Base-by-base conservation (phyloP, 257 asterid genomes). In the Gynochthodes officinalis region DNA sequence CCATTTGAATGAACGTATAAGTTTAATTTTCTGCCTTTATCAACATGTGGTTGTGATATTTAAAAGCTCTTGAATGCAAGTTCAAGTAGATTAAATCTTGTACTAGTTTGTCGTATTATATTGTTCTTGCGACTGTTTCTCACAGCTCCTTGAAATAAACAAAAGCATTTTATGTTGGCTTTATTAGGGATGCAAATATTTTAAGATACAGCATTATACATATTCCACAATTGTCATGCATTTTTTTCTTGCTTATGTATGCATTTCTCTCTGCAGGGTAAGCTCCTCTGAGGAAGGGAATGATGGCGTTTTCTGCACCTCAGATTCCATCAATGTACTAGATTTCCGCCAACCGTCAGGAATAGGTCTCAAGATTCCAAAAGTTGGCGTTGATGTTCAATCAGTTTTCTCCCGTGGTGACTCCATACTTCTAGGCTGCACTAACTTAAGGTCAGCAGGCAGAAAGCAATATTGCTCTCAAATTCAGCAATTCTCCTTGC, bases 301-400 rank as follows among this genome's bases (percentile, higher is more conserved):
- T 19, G 96, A 91, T 52, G 97, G 97, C 1, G 87, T 92, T 50
- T 92, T 92, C 75, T 90, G 96, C 85, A 90, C 96, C 49, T 54
- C 89, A 0, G 96, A 92, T 77, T 86, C 88, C 11, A 84, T 92
- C 14, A 88, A 90, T 16, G 85, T 94, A 25, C 81, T 94, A 49
- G 99, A 94, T 81, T 94, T 94, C 72, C 86, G 97, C 27, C 86
- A 81, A 10, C 97, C 97, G 39, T 83, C 92, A 60, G 97, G 99
- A 14, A 80, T 94, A 59, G 95, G 88, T 43, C 78, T 88, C 4
- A 94, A 83, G 87, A 89, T 94, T 71, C 97, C 93, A 32, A 89
- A 81, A 76, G 78, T 84, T 30, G 97, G 97, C 12, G 67, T 84
- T 14, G 78, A 82, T 15, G 83, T 76, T 63, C 95, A 89, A 23